Evolutionary conservation across 441 rosid genomes (phyloP).

Genomic region (Hura crepitans): DNA sequence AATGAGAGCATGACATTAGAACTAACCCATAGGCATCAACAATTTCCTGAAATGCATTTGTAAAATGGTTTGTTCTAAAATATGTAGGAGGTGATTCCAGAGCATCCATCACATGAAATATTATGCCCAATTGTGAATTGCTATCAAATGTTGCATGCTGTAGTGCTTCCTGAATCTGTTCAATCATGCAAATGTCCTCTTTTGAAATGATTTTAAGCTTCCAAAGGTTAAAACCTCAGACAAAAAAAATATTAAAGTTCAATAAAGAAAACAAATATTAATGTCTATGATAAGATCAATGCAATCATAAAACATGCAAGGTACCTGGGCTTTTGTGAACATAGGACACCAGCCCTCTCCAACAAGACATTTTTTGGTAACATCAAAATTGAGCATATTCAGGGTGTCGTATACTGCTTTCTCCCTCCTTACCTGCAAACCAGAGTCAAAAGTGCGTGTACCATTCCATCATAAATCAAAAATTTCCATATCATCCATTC

Average conservation of each 20-base stretch:
- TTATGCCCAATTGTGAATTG: conserved; percentile 86
- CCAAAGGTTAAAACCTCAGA: conserved; percentile 17
- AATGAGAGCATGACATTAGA: conserved; percentile 10
- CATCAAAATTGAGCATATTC: conserved; percentile 95
- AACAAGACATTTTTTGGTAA: conserved; percentile 91
- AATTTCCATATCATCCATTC: background rate
- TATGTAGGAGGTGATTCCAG: conserved; percentile 90
- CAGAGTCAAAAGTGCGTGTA: conserved; percentile 7
- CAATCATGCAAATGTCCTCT: conserved; percentile 21
- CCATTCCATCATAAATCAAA: background rate
- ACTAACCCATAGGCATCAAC: conserved; percentile 98
- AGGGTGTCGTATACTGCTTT: conserved; percentile 87
- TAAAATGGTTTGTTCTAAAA: conserved; percentile 80
- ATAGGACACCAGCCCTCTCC: conserved; percentile 99
- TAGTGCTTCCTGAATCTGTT: conserved; percentile 88
- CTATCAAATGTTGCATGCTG: conserved; percentile 93
- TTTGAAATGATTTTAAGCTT: conserved; percentile 21
- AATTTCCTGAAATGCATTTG: conserved; percentile 91
- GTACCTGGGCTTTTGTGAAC: conserved; percentile 88
- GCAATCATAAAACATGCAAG: conserved; percentile 9
- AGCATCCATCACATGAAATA: conserved; percentile 89
- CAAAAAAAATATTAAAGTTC: background rate
- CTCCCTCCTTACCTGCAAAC: conserved; percentile 77
- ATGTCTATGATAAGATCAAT: background rate
- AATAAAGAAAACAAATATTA: too few species aligned